A percentile compares a stretch with the other conserved stretches of the same genome.
phyloP scores from a whole-genome alignment of 169 alveolate species.

The Plasmodium knowlesi region DNA sequence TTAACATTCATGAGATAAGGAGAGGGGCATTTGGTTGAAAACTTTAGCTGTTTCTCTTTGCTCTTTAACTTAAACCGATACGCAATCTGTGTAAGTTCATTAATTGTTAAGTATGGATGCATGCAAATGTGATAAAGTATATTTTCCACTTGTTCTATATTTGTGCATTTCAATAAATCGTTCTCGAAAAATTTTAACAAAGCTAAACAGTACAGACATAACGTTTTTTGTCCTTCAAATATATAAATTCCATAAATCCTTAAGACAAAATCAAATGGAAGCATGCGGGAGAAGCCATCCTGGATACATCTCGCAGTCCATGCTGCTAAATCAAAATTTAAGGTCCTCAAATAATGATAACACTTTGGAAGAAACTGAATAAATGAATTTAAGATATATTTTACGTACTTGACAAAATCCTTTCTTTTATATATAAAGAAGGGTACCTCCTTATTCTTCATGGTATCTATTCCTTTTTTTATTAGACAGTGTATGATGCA shows the following conservation, averaged over 20 bases:
- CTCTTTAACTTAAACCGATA: conserved; percentile 80
- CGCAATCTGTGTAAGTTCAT: conserved; percentile 81
- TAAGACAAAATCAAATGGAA: conserved; percentile 82
- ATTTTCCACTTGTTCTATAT: conserved; percentile 80
- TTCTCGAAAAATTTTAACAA: conserved; percentile 76
- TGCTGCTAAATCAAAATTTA: conserved; percentile 83
- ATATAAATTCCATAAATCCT: conserved; percentile 81
- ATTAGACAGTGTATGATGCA: conserved; percentile 82
- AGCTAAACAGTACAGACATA: conserved; percentile 82
- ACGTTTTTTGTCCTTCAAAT: conserved; percentile 84
- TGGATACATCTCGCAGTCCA: conserved; percentile 86
- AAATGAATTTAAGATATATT: conserved; percentile 40
- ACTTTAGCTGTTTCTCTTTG: conserved; percentile 74
- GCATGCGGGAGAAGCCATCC: conserved; percentile 81
- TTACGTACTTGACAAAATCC: conserved; percentile 63
- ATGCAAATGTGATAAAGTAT: conserved; percentile 80
- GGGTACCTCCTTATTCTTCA: conserved; percentile 40
- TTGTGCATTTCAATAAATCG: conserved; percentile 76
- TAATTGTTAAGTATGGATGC: conserved; percentile 75
- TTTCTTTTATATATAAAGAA: conserved; percentile 60
- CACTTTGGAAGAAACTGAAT: conserved; percentile 61
- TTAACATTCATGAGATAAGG: conserved; percentile 83
- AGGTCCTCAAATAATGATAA: conserved; percentile 73
- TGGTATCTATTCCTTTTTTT: conserved; percentile 75
- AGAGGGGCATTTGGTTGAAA: conserved; percentile 72